Base-by-base conservation (phyloP, 2,329 filamentous ascomycete species). In the Colletotrichum brevisporum region DNA sequence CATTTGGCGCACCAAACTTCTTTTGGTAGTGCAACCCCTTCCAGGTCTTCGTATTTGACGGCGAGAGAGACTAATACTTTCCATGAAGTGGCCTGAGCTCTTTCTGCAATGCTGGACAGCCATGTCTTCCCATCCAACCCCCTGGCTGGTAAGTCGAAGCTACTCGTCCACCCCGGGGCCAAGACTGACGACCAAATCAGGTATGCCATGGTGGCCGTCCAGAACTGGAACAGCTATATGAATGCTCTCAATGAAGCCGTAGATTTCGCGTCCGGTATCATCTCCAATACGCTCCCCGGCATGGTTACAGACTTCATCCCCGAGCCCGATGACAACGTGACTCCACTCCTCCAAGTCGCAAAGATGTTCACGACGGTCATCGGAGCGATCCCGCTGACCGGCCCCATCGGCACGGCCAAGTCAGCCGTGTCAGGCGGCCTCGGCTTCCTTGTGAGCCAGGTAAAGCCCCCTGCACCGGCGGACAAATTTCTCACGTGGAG, bases 401-500 rank as follows among this genome's bases (percentile, higher is more conserved):
- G 36, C 18, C 18, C 53, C 15, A 18, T 43, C 53, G 8, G 41
- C 36, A 43, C 18, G 10, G 13, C n/a, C 21, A 6, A 26, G 31
- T 3, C 53, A 5, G 41, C 41, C 13, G 41, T 43, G 2, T 13
- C 36, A 13, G 53, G 21, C 21, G 36, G 21, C 18, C n/a, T 56
- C n/a, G 31, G 6, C 18, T 43, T 43, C 12, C 53, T 26, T 2
- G 16, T 43, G 13, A n/a, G 10, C 16, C 41, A 43, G 16, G 41
- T 43, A 15, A 43, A 43, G 12, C 36, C 18, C 53, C 36, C 18
- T 15, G 36, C 53, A 13, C 18, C 21, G 13, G 6, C 36, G 18
- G 53, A 56, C 21, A n/a, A 43, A 36, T 43, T 56, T 6, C 53
- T 55, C n/a, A 12, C 53, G 53, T 56, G 53, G 53, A 56, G 36